A percentile compares a stretch with the other conserved stretches of the same genome.
These are phyloP conservation scores for Serpula lacrymans DNA, from an alignment of 768 basidiomycete genomes.

Conservation along the genomic window DNA sequence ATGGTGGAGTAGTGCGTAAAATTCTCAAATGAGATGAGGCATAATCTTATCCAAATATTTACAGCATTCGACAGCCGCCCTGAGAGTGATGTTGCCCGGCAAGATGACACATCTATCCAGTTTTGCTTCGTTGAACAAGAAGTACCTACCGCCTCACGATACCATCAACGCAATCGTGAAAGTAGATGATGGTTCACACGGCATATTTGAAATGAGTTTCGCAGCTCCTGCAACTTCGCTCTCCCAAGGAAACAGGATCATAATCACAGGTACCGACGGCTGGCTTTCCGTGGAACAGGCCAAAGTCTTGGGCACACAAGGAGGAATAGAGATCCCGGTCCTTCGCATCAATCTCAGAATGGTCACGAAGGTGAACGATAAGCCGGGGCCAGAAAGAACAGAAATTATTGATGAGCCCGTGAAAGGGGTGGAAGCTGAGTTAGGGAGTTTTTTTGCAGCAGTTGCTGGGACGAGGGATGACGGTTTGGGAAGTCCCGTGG, in stretches of 20 bases:
- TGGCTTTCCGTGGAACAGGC: slow-evolving; percentile 45
- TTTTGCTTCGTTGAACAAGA: slow-evolving; percentile 61
- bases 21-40: not conserved
- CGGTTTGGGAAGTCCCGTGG: slow-evolving; percentile 49
- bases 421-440: slow-evolving; percentile 49
- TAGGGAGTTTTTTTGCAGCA: slow-evolving; percentile 50
- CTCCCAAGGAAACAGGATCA: slow-evolving; percentile 18
- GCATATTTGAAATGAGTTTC: slow-evolving; percentile 55
- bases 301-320: slow-evolving; percentile 14
- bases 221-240: slow-evolving; percentile 44
- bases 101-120: slow-evolving; percentile 53
- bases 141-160: slow-evolving; percentile 69
- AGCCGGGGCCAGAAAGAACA: slow-evolving; percentile 26
- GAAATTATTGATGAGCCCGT: slow-evolving; percentile 38
- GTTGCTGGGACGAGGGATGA: slow-evolving; percentile 43
- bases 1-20: slow-evolving; percentile 63
- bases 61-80: slow-evolving; percentile 59
- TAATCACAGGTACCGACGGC: slow-evolving; percentile 55
- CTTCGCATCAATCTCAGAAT: slow-evolving; percentile 35
- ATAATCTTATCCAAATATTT: not conserved
- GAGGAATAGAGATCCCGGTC: slow-evolving; percentile 6
- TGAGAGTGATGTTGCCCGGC: slow-evolving; percentile 53
- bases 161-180: slow-evolving; percentile 56
- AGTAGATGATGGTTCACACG: slow-evolving; percentile 43
- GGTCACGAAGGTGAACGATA: slow-evolving; percentile 10